These are phyloP conservation scores for Anthracocystis panici-leucophaei DNA, from an alignment of 1,284 basidiomycete genomes.

Conservation along the genomic window DNA sequence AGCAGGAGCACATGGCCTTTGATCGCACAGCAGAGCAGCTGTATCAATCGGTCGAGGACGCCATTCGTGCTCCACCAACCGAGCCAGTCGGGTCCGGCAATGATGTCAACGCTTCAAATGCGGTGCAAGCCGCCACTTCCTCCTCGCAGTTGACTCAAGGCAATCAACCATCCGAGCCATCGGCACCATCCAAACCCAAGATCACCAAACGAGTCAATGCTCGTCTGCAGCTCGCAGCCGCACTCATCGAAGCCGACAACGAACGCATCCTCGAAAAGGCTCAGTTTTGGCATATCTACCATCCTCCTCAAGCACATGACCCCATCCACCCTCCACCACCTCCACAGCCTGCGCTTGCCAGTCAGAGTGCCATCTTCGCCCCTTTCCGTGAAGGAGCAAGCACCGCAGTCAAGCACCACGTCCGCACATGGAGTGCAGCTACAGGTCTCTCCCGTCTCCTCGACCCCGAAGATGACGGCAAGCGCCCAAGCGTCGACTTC, in stretches of 20 bases:
- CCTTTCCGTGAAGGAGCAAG: slow-evolving; percentile 49
- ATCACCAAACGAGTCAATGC: slow-evolving; percentile 60
- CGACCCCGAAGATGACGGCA: slow-evolving; percentile 36
- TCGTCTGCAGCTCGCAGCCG: slow-evolving; percentile 64
- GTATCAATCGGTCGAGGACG: slow-evolving; percentile 33
- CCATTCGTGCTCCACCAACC: slow-evolving; percentile 11
- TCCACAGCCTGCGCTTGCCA: slow-evolving; percentile 58
- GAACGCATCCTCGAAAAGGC: slow-evolving; percentile 56
- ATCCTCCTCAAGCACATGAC: slow-evolving; percentile 34
- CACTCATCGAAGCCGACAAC: slow-evolving; percentile 68
- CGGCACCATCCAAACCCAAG: slow-evolving; percentile 30
- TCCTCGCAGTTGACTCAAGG: not conserved
- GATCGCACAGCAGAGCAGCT: slow-evolving; percentile 33
- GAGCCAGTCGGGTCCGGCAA: not conserved
- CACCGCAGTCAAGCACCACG: slow-evolving; percentile 39
- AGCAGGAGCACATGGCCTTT: slow-evolving; percentile 41
- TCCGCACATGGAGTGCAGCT: slow-evolving; percentile 48
- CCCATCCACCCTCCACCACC: slow-evolving; percentile 39
- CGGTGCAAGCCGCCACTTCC: slow-evolving; percentile 1
- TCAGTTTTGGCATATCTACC: slow-evolving; percentile 46
- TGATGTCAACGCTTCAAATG: slow-evolving; percentile 4
- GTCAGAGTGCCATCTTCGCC: slow-evolving; percentile 62
- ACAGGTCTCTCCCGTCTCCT: slow-evolving; percentile 45
- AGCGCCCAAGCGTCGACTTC: slow-evolving; percentile 57
- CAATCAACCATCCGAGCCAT: slow-evolving; percentile 2